Evolutionary conservation across 1,284 basidiomycete species (phyloP).

Genomic region (Afroboletus lepidellus): DNA sequence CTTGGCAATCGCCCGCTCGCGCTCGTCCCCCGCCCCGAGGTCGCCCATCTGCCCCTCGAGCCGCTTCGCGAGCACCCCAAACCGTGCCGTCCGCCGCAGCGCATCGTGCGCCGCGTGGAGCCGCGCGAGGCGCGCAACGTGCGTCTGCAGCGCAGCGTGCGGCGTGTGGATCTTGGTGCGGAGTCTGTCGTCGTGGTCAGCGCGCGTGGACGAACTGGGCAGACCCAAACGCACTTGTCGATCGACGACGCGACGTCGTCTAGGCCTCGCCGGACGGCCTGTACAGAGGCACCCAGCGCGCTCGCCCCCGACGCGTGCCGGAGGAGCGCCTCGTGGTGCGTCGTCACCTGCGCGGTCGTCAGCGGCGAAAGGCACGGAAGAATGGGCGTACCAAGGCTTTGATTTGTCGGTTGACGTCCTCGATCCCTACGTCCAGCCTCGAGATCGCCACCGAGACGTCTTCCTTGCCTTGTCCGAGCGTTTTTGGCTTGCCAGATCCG

Average conservation of each 20-base stretch:
- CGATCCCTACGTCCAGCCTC: slow-evolving; percentile 79
- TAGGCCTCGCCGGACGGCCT: slow-evolving; percentile 61
- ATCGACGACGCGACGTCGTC: slow-evolving; percentile 68
- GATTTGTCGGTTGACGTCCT: slow-evolving; percentile 86
- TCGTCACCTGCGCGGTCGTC: slow-evolving; percentile 48
- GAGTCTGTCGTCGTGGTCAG: too few relatives aligned
- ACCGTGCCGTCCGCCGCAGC: slow-evolving; percentile 78
- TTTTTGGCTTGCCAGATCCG: slow-evolving; percentile 10
- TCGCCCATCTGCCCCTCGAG: slow-evolving; percentile 80
- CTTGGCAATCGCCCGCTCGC: slow-evolving; percentile 83
- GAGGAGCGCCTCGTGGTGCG: slow-evolving; percentile 74
- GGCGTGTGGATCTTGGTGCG: slow-evolving; percentile 82
- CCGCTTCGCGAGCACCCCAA: slow-evolving; percentile 76
- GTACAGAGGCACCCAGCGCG: slow-evolving; percentile 61
- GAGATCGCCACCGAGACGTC: slow-evolving; percentile 86
- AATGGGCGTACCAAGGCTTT: slow-evolving; percentile 78
- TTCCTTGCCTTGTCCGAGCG: slow-evolving; percentile 57
- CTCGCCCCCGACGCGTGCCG: slow-evolving; percentile 67
- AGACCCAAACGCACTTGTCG: slow-evolving; percentile 53
- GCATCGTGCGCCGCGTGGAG: slow-evolving; percentile 81
- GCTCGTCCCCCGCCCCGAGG: slow-evolving; percentile 57
- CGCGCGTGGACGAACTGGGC: too few relatives aligned
- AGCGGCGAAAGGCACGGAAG: slow-evolving; percentile 5
- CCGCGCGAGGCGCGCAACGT: slow-evolving; percentile 72
- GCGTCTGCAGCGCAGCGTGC: slow-evolving; percentile 67